Evolutionary conservation across 164 flowering plant species (phyloP).

Genomic region (Vitis vinifera): ASM3070453v1 NC_081806.1:19687501-19688000

Average conservation of each 20-base stretch:
- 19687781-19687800: no score
- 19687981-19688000: conserved; percentile 91
- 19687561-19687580: conserved; percentile 84
- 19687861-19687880: conserved; percentile 91
- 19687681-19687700: no score
- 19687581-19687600: conserved; percentile 71
- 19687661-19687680: no score
- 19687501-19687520: conserved; percentile 74
- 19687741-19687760: no score
- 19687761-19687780: no score
- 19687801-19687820: conserved; percentile 48
- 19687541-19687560: conserved; percentile 46
- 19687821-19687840: conserved; percentile 81
- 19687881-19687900: conserved; percentile 55
- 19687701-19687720: no score
- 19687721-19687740: no score
- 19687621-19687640: conserved; percentile 60
- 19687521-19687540: conserved; percentile 30
- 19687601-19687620: conserved; percentile 96
- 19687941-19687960: conserved; percentile 95
- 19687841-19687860: conserved; percentile 94
- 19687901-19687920: conserved; percentile 56
- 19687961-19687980: conserved; percentile 93
- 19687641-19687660: no score
- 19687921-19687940: conserved; percentile 92